Evolutionary conservation across 805 yeast genomes (phyloP).

Genomic region (Saccharomycopsis oosterbeekiorum): DNA sequence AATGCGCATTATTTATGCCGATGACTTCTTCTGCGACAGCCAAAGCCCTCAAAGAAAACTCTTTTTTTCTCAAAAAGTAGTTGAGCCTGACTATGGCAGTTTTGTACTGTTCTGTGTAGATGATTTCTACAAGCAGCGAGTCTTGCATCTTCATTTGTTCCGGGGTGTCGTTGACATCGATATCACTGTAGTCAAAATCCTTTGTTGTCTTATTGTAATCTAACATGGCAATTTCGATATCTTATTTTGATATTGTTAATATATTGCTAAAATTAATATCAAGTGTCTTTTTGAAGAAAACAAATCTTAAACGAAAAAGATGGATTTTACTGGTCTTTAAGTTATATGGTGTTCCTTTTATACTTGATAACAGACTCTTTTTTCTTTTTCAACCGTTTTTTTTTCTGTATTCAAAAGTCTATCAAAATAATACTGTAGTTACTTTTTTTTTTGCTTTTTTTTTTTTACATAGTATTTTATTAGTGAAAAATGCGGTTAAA

Average conservation of each 20-base stretch:
- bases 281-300: no score
- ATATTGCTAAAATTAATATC: no score
- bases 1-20: constrained; percentile 73
- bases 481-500: background rate
- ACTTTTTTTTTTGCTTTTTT: no score
- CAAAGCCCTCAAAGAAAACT: constrained; percentile 62
- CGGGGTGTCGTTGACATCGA: constrained; percentile 18
- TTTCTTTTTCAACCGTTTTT: background rate
- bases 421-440: no score
- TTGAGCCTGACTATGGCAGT: constrained; percentile 51
- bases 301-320: background rate
- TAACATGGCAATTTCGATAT: background rate
- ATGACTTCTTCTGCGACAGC: constrained; percentile 56
- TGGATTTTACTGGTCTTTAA: background rate
- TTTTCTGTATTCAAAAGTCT: no score
- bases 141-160: constrained; percentile 33
- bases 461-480: background rate
- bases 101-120: constrained; percentile 66
- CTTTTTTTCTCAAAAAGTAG: constrained; percentile 48
- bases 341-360: background rate
- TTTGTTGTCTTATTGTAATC: constrained; percentile 4
- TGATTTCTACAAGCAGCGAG: constrained; percentile 50
- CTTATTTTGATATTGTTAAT: background rate
- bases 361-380: no score
- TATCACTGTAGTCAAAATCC: constrained; percentile 32